These are phyloP conservation scores for Gossypium australe DNA, from an alignment of 345 rosid genomes.

Conservation along the genomic window DNA sequence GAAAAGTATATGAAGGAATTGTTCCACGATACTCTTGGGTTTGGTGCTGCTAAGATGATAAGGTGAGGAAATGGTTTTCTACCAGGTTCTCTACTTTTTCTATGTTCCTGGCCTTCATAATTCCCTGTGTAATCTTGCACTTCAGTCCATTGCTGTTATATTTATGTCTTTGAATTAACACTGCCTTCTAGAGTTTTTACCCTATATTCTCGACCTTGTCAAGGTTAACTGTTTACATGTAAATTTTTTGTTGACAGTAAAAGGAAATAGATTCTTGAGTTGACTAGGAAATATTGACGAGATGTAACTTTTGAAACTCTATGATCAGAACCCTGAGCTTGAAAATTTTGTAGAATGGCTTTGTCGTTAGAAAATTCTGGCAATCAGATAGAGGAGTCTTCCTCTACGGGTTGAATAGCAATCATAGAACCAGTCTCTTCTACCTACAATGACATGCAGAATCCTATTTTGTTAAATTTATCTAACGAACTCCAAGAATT, in stretches of 20 bases:
- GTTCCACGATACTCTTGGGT: constrained; percentile 85
- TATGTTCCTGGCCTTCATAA: not conserved
- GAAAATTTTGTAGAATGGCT: not conserved
- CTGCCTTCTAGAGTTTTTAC: not conserved
- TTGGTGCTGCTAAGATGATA: constrained; percentile 95
- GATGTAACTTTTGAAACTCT: not conserved
- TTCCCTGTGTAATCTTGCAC: not conserved
- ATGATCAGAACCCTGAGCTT: not conserved
- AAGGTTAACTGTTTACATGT: not conserved
- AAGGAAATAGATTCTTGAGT: not conserved
- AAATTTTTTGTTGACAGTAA: not conserved
- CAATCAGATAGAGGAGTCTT: not conserved
- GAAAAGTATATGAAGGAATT: constrained; percentile 56
- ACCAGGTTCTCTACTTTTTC: not conserved
- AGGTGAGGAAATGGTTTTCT: constrained; percentile 38
- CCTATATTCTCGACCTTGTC: not conserved
- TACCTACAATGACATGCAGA: not conserved
- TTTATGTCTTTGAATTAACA: not conserved
- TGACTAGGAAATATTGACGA: not conserved
- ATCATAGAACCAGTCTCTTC: not conserved
- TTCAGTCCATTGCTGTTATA: not conserved
- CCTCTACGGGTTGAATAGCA: not conserved
- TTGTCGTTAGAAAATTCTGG: not conserved
- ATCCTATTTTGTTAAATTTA: not conserved
- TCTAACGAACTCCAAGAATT: not conserved